Conservation (phyloP, 2,329 filamentous ascomycete genomes). For the Diplodia sapinea region DNA sequence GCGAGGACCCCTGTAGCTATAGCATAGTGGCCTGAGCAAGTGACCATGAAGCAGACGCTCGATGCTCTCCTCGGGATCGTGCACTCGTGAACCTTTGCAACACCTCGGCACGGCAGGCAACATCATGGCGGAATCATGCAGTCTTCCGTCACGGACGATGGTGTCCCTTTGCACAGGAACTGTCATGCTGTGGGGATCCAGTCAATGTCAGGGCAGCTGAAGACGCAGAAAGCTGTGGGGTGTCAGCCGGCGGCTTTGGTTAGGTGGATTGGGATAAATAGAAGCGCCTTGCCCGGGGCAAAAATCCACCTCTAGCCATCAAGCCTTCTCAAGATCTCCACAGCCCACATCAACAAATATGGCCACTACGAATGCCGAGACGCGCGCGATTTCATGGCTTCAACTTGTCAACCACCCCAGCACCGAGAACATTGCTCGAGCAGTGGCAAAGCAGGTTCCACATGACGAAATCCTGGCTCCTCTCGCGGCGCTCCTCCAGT, state of each 20-base stretch:
- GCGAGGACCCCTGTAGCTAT: neutral
- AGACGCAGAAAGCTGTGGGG: neutral
- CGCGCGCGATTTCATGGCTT: neutral
- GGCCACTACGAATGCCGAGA: neutral
- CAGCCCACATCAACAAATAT: neutral
- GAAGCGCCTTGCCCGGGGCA: neutral
- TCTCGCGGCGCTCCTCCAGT: slow-evolving; percentile 13
- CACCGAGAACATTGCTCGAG: neutral
- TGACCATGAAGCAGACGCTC: slow-evolving; percentile 5
- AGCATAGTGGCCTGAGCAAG: slow-evolving; percentile 19
- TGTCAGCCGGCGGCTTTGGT: neutral
- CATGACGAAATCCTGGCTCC: neutral
- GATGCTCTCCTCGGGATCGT: neutral
- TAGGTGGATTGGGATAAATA: slow-evolving; percentile 2
- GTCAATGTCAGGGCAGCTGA: neutral
- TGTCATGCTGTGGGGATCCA: neutral
- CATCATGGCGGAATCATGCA: slow-evolving; percentile 11
- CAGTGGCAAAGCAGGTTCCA: neutral
- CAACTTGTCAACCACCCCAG: neutral
- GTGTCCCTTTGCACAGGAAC: neutral
- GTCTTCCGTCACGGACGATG: neutral
- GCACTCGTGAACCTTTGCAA: slow-evolving; percentile 20
- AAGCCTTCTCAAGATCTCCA: neutral
- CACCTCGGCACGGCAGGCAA: slow-evolving; percentile 14
- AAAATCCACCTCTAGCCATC: neutral